Evolutionary conservation across 1,284 basidiomycete genomes (phyloP).

Genomic region (Moesziomyces antarcticus): DNA sequence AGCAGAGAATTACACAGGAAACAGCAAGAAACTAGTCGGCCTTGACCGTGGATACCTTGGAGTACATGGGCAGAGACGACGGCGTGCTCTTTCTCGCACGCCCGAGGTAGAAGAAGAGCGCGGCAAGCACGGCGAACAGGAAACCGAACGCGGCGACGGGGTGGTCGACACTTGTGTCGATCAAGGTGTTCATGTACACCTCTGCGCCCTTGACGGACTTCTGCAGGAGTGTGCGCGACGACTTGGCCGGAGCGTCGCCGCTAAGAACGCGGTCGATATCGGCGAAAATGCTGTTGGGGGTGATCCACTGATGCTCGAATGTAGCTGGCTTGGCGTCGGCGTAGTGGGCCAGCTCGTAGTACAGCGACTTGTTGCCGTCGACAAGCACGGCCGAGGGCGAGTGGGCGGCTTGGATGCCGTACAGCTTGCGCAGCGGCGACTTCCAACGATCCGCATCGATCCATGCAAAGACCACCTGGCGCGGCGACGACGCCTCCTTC

Average conservation of each 20-base stretch:
- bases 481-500: conserved; percentile 1
- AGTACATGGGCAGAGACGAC: conserved; percentile 34
- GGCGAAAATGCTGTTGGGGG: conserved; percentile 17
- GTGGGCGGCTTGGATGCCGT: conserved; percentile 29
- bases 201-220: conserved; percentile 41
- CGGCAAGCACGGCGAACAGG: conserved; percentile 17
- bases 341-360: conserved; percentile 41
- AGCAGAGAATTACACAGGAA: not conserved
- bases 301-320: conserved; percentile 31
- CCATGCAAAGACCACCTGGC: conserved; percentile 59
- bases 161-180: conserved; percentile 26
- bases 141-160: conserved; percentile 38
- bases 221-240: conserved; percentile 43
- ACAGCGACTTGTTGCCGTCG: conserved; percentile 47
- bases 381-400: conserved; percentile 49
- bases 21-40: conserved; percentile 15
- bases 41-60: conserved; percentile 44
- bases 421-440: conserved; percentile 50
- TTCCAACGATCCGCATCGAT: conserved; percentile 63
- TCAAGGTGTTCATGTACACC: conserved; percentile 21
- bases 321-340: not conserved
- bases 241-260: conserved; percentile 33
- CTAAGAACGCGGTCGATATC: conserved; percentile 15
- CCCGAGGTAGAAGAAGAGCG: conserved; percentile 36
- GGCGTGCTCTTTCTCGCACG: conserved; percentile 2